A percentile compares a stretch with the other conserved stretches of the same genome.
Conservation (phyloP, 2,329 filamentous ascomycete genomes). For the Exophiala bonariae region DNA sequence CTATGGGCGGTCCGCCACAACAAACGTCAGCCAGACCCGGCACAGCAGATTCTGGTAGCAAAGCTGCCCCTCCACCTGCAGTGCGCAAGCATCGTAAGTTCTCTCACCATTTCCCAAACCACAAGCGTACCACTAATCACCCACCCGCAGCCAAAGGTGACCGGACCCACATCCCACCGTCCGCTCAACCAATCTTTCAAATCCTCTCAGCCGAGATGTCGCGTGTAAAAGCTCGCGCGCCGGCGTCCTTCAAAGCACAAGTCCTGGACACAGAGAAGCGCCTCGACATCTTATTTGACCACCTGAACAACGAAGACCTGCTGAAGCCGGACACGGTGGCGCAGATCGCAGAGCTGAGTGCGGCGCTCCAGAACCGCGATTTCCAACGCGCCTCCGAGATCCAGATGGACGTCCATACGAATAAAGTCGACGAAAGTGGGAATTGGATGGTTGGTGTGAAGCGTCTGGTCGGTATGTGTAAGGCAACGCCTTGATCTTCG, state of each 20-base stretch:
- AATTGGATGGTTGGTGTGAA: slow-evolving; percentile 87
- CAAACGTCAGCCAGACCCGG: slow-evolving; percentile 49
- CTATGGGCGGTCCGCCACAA: slow-evolving; percentile 48
- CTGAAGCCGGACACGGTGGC: slow-evolving; percentile 70
- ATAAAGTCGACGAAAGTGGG: slow-evolving; percentile 77
- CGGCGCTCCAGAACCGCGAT: slow-evolving; percentile 67
- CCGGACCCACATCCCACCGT: slow-evolving; percentile 79
- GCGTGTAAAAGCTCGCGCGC: slow-evolving; percentile 81
- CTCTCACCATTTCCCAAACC: slow-evolving; percentile 11
- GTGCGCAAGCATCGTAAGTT: slow-evolving; percentile 66
- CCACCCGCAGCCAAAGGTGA: slow-evolving; percentile 64
- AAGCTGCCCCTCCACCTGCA: slow-evolving; percentile 50
- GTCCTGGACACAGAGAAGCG: slow-evolving; percentile 94
- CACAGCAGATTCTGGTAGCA: slow-evolving; percentile 51
- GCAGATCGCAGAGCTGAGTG: slow-evolving; percentile 53
- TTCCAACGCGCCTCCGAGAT: slow-evolving; percentile 67
- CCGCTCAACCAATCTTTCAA: slow-evolving; percentile 76
- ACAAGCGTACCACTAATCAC: slow-evolving; percentile 26
- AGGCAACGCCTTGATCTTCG: slow-evolving; percentile 60
- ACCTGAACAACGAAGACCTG: slow-evolving; percentile 92
- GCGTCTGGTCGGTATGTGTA: slow-evolving; percentile 76
- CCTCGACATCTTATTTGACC: slow-evolving; percentile 90
- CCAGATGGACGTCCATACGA: slow-evolving; percentile 73
- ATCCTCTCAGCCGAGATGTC: slow-evolving; percentile 82
- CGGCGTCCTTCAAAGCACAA: slow-evolving; percentile 80